Conservation (phyloP, 768 basidiomycete genomes). For the Russula olivacea region DNA sequence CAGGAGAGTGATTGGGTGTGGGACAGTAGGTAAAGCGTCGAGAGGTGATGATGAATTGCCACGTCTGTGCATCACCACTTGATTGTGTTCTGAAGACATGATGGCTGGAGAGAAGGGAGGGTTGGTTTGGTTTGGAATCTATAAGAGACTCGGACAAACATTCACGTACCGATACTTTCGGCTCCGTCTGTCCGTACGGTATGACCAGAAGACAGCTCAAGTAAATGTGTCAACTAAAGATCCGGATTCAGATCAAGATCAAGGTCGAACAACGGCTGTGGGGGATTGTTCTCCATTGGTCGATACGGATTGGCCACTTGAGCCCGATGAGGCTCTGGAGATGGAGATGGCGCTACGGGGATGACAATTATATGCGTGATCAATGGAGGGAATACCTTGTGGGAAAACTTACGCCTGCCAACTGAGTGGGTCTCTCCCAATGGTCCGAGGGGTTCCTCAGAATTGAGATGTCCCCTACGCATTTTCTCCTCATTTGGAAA, state of each 20-base stretch:
- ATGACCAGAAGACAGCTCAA: too few relatives aligned
- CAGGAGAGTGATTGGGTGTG: conserved; percentile 14
- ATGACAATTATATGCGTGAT: conserved; percentile 14
- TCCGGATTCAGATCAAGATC: conserved; percentile 85
- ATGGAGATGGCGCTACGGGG: conserved; percentile 51
- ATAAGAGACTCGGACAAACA: background rate
- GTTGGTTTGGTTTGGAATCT: background rate
- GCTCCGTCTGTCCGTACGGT: background rate
- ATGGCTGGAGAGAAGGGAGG: background rate
- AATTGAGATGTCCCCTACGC: conserved; percentile 74
- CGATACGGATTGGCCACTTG: conserved; percentile 64
- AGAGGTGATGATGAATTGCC: background rate
- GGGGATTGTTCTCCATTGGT: conserved; percentile 57
- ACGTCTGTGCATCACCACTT: background rate
- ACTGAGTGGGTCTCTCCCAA: conserved; percentile 80
- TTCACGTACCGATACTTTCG: background rate
- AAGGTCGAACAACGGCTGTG: conserved; percentile 64
- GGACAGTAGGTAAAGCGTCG: background rate
- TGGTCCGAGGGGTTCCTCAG: conserved; percentile 70
- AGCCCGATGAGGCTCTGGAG: conserved; percentile 44
- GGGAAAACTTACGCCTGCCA: conserved; percentile 52
- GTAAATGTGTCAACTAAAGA: conserved; percentile 34
- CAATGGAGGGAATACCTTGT: background rate
- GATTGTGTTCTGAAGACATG: background rate
- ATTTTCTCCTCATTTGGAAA: conserved; percentile 92